Base-by-base conservation (phyloP, 140 eudicot genomes). In the Bidens hawaiensis region DNA sequence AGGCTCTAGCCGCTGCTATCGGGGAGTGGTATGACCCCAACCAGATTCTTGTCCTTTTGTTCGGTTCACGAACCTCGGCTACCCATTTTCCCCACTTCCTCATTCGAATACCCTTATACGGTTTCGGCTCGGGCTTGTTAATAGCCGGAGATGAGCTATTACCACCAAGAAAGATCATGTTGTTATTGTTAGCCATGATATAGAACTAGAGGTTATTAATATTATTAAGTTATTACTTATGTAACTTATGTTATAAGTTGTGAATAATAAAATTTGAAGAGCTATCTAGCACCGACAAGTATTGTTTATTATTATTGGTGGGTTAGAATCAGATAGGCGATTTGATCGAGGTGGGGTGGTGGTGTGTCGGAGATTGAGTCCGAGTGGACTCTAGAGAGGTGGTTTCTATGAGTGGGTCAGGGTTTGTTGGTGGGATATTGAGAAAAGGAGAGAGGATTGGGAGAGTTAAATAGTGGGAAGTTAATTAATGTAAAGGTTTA, bases 31-130 rank as follows among this genome's bases (percentile, higher is more conserved):
- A 88, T 14, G 96, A 88, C 4, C 96, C 96, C 31, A 88, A 77
- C 96, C 96, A 88, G 21, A 88, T 79, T 45, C 96, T 62, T 0
- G 96, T 81, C 1, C 96, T 75, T 60, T 88, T 88, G 48, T 88
- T 88, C 0, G 96, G 96, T 65, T 88, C 94, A n/a, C 96, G 31
- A 15, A 88, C 82, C 73, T 88, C 96, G 5, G 96, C 96, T 7
- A 88, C 96, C 96, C 96, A 88, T 61, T 88, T 88, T 0, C 96
- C 96, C 96, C 96, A 88, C 87, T 82, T 88, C 28, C 96, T 70
- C 94, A 88, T 84, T 60, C 96, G 76, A 8, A 88, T 88, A 1
- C 96, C 96, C 25, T 82, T 84, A 68, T 81, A 88, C 8, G 58
- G 87, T 62, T 71, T 66, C 22, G 63, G 51, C 34, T 74, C 82